Evolutionary conservation across 257 asterid species (phyloP).

Genomic region (Nemophila menziesii): DNA sequence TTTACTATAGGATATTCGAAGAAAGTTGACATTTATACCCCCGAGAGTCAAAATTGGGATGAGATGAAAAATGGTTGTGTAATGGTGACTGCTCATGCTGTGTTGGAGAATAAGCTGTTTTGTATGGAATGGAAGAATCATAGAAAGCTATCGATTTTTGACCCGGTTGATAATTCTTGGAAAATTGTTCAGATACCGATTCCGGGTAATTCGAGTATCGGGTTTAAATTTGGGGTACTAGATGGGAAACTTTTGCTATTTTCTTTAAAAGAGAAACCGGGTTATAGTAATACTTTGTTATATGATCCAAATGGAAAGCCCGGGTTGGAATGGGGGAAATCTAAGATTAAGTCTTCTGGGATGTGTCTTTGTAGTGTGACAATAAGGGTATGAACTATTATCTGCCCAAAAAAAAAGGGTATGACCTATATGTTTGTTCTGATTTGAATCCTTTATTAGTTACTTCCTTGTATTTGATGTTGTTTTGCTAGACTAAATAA

Average conservation of each 20-base stretch:
- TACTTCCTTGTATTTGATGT: too few species aligned
- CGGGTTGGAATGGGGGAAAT: slow-evolving; percentile 58
- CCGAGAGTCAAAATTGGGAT: slow-evolving; percentile 39
- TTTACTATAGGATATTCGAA: slow-evolving; percentile 74
- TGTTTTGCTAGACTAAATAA: too few species aligned
- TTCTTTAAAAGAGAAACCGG: slow-evolving; percentile 35
- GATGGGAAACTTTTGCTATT: slow-evolving; percentile 64
- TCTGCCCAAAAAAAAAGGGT: too few species aligned
- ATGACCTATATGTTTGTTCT: neutral
- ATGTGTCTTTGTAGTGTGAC: slow-evolving; percentile 52
- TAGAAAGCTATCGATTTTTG: slow-evolving; percentile 45
- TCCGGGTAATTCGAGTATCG: slow-evolving; percentile 49
- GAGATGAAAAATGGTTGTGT: slow-evolving; percentile 77
- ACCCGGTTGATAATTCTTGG: slow-evolving; percentile 50
- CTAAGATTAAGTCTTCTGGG: slow-evolving; percentile 50
- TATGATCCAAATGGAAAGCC: slow-evolving; percentile 60
- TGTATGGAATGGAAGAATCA: slow-evolving; percentile 87
- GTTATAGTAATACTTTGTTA: slow-evolving; percentile 32
- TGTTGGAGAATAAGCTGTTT: slow-evolving; percentile 49
- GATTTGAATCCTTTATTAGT: too few species aligned
- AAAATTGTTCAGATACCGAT: slow-evolving; percentile 52
- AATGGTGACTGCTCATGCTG: slow-evolving; percentile 83
- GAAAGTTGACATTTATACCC: slow-evolving; percentile 51
- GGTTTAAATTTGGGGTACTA: slow-evolving; percentile 52
- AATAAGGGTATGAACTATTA: slow-evolving; percentile 37